Evolutionary conservation across 768 basidiomycete genomes (phyloP).

Genomic region (Pisolithus albus): DNA sequence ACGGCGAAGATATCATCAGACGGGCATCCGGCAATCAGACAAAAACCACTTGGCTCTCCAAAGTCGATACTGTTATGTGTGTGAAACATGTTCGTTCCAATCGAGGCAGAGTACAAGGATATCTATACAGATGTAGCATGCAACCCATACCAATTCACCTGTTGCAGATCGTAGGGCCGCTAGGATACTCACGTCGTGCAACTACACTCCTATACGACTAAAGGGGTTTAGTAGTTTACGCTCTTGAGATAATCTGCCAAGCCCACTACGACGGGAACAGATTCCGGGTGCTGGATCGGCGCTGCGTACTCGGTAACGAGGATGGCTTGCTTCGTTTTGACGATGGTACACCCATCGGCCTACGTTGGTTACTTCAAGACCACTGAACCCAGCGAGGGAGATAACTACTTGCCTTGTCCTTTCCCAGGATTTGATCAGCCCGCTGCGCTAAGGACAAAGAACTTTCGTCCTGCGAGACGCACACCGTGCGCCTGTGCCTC

Average conservation of each 20-base stretch:
- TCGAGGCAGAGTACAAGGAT: neutral
- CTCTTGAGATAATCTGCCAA: constrained; percentile 75
- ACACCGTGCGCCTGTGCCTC: constrained; percentile 52
- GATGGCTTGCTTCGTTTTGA: constrained; percentile 82
- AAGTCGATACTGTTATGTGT: neutral
- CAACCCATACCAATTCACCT: too few species aligned
- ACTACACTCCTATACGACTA: neutral
- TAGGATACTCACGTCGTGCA: too few species aligned
- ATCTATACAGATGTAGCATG: constrained; percentile 1
- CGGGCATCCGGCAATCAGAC: too few species aligned
- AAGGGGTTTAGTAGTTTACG: constrained; percentile 40
- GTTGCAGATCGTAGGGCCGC: too few species aligned
- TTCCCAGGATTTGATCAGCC: constrained; percentile 57
- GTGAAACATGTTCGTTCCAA: neutral
- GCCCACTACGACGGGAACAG: constrained; percentile 54
- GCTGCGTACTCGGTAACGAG: constrained; percentile 69
- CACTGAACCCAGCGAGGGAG: neutral
- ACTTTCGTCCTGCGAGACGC: constrained; percentile 64
- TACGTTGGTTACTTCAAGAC: constrained; percentile 21
- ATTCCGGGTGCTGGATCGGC: constrained; percentile 62
- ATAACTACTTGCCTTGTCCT: constrained; percentile 57
- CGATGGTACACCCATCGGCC: constrained; percentile 66
- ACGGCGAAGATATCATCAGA: too few species aligned
- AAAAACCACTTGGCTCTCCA: too few species aligned
- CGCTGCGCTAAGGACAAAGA: constrained; percentile 51